Evolutionary conservation across 202 grass and related monocot genomes (phyloP), one percentile per base, ranked within the genome.

Genomic region (Zizania palustris): DNA sequence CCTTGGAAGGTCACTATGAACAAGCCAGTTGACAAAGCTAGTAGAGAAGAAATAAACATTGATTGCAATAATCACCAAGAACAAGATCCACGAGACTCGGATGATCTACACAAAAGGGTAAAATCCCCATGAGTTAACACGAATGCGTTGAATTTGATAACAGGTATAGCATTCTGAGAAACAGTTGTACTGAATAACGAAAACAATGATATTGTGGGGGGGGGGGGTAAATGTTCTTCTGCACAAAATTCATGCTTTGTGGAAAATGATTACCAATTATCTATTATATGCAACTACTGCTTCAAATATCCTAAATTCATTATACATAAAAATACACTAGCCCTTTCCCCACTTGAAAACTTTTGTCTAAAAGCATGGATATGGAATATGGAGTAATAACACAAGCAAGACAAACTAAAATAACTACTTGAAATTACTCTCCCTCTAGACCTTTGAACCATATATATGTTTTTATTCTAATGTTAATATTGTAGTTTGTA

Each of bases 1-100:
- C 65, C 80, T 88, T 13, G 90, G 87, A 3, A 97, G 80, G 46
- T 82, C 76, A 82, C 73, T 85, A 35, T 92, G 73, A 21, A 97
- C 83, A 69, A 97, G 63, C 85, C 90, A 97, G 48, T 42, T 58
- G 33, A 92, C 65, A 68, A 97, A 92, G 63, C 77, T 90, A 20
- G 85, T 97, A 63, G 82, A 85, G 63, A 97, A 76, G 73, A 93
- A 92, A 83, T 97, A 97, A 7, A 92, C 69, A 51, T 97, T 97
- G 80, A 90, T 84, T 58, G 85, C 83, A 40, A 90, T 88, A n/a
- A 97, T 67, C 37, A 88, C 44, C 48, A 67, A 37, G 1, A 87
- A 86, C 46, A 97, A 85, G 38, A 90, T 71, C 87, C 90, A 86
- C 18, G 90, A 69, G 14, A 86, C 22, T 75, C 87, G 63, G n/a